Percentiles rank a stretch among this genome's conserved stretches.
These are phyloP conservation scores for Neoboletus subvelutipes DNA, from an alignment of 768 basidiomycete species.

Conservation along the genomic window DNA sequence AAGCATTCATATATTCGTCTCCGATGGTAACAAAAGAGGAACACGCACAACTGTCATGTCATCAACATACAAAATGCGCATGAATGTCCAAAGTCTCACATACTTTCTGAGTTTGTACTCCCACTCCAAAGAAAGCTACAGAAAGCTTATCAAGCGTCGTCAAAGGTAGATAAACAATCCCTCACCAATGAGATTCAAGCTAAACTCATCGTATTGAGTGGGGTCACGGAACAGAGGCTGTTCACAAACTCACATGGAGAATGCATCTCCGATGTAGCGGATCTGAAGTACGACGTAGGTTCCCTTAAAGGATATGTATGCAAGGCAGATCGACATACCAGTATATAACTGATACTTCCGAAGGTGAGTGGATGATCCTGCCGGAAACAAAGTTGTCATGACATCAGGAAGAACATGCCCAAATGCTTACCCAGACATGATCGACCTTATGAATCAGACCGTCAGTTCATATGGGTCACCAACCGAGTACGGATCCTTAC, in stretches of 20 bases:
- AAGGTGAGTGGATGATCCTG: conserved; percentile 8
- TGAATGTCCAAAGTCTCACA: not conserved
- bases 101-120: conserved; percentile 7
- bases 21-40: not conserved
- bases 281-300: conserved; percentile 5
- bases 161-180: accelerated
- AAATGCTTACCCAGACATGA: conserved; percentile 18
- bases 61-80: not conserved
- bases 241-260: conserved; percentile 16
- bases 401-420: not conserved
- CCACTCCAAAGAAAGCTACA: conserved; percentile 13
- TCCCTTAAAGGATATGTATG: not conserved
- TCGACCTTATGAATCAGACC: conserved; percentile 9
- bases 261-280: conserved; percentile 21
- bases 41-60: conserved; percentile 11
- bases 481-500: not conserved
- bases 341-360: conserved; percentile 18
- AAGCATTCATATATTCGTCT: not conserved
- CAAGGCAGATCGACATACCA: conserved; percentile 15
- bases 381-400: not conserved
- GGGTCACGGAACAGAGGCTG: not conserved
- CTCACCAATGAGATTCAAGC: conserved; percentile 17
- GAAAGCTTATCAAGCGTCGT: not conserved
- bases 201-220: not conserved
- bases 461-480: not conserved